Evolutionary conservation across 805 yeast genomes (phyloP), one percentile per base, ranked within the genome.

Genomic region (Lachancea sp.): DNA sequence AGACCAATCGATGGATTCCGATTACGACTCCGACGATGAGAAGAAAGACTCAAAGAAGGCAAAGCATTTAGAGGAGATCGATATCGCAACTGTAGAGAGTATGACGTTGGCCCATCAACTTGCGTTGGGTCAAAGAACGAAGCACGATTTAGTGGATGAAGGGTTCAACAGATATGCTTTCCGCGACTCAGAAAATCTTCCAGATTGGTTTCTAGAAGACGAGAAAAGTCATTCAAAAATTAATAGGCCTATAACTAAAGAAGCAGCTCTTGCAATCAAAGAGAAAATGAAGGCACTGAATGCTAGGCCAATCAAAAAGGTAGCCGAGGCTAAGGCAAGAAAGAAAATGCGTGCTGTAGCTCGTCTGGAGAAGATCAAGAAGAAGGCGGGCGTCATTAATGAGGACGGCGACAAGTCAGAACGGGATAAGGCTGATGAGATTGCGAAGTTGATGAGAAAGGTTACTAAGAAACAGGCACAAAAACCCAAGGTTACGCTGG

Each of bases 241-340:
- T 42, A 76, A 75, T 51, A 82, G 85, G 60, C 98, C 98, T 6
- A 84, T 92, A 46, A 92, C 98, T 6, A 94, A 94, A 64, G 98
- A 92, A 65, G 94, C 94, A 5, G 83, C 85, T 0, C 64, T 76
- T 44, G 92, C 90, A 0, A 68, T 84, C 43, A 80, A 79, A 55
- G 89, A 81, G 51, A 83, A 83, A 58, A 65, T 77, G 70, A 78
- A 70, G 57, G 83, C 89, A 46, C 67, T 92, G 61, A 92, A 92
- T 64, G 97, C 98, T 8, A 79, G 99, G 63, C 98, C 99, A 8
- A 90, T 92, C 58, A 92, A 92, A 77, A 92, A 92, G 76, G 97
- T 92, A n/a, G 75, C 85, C 51, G 99, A 92, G 66, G 98, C 98
- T 4, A 80, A 86, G 61, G 97, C 95, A 18, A 80, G 98, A 65